phyloP scores from a whole-genome alignment of 805 yeast genomes.

The Wickerhamomyces xylosicus region DNA sequence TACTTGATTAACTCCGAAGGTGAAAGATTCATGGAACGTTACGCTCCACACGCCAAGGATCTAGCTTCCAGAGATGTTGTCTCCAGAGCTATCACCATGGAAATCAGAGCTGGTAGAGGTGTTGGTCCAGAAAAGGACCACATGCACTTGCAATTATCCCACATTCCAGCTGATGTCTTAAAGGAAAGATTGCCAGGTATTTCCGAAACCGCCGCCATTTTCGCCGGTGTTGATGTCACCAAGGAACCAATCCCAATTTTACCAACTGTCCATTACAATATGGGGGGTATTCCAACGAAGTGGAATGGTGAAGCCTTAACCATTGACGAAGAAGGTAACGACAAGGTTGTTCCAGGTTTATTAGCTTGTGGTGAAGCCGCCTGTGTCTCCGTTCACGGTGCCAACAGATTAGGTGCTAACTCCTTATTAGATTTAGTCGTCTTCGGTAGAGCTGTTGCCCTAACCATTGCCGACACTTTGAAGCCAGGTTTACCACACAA shows the following conservation, averaged over 20 bases:
- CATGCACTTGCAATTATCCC: constrained; percentile 88
- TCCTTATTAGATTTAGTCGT: constrained; percentile 93
- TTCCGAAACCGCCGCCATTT: constrained; percentile 95
- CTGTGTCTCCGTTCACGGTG: constrained; percentile 98
- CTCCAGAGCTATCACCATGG: constrained; percentile 96
- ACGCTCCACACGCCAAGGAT: constrained; percentile 98
- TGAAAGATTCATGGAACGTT: constrained; percentile 99
- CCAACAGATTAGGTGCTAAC: constrained; percentile 98
- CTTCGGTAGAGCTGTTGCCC: constrained; percentile 97
- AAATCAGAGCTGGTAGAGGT: constrained; percentile 98
- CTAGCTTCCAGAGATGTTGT: constrained; percentile 98
- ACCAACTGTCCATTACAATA: constrained; percentile 97
- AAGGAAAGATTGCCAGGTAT: constrained; percentile 98
- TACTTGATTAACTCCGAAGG: constrained; percentile 93
- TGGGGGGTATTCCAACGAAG: constrained; percentile 99
- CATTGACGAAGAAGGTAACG: constrained; percentile 77
- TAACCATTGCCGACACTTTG: constrained; percentile 75
- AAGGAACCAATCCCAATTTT: constrained; percentile 98
- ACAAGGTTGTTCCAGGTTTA: constrained; percentile 84
- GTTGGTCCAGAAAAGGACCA: constrained; percentile 95
- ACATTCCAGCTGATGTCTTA: constrained; percentile 83
- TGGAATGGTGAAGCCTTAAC: constrained; percentile 94
- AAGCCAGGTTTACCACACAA: constrained; percentile 84
- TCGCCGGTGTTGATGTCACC: constrained; percentile 98
- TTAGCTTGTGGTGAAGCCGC: constrained; percentile 99